Percentiles rank a stretch among this genome's conserved stretches.
Conservation (phyloP, 1,139 yeast genomes). For the Geotrichum klebahnii region DNA sequence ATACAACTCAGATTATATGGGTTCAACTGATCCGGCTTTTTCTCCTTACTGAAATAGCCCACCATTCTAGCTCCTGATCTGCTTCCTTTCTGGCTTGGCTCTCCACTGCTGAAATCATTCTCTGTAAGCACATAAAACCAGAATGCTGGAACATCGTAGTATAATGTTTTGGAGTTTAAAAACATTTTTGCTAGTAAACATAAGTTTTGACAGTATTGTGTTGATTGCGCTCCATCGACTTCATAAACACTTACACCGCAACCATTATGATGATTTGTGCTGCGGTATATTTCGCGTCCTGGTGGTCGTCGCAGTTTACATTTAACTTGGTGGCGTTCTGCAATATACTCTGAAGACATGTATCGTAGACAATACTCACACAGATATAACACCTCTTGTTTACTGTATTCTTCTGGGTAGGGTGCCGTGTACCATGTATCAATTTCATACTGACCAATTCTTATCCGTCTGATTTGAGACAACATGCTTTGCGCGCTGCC, state of each 20-base stretch:
- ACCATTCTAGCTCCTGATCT: constrained; percentile 46
- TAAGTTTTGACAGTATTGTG: constrained; percentile 78
- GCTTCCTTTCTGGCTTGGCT: neutral
- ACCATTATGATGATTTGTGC: no score
- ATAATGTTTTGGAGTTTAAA: constrained; percentile 82
- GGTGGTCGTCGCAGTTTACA: constrained; percentile 65
- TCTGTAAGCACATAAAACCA: constrained; percentile 81
- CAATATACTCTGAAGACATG: constrained; percentile 64
- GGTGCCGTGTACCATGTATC: constrained; percentile 94
- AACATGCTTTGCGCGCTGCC: constrained; percentile 20
- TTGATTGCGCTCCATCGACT: constrained; percentile 83
- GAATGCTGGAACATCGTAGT: constrained; percentile 94
- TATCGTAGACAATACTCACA: constrained; percentile 87
- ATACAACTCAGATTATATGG: constrained; percentile 85
- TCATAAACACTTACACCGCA: constrained; percentile 72
- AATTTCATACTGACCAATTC: constrained; percentile 66
- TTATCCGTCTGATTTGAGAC: constrained; percentile 51
- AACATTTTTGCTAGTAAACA: constrained; percentile 87
- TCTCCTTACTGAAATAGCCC: constrained; percentile 92
- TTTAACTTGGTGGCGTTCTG: constrained; percentile 66
- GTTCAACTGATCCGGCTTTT: constrained; percentile 44
- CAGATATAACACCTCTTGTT: constrained; percentile 57
- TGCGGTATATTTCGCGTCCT: constrained; percentile 80
- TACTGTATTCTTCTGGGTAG: constrained; percentile 81
- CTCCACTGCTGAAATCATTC: constrained; percentile 41